Evolutionary conservation across 1,284 basidiomycete genomes (phyloP), one percentile per base, ranked within the genome.

Genomic region (Quambalaria eucalypti): DNA sequence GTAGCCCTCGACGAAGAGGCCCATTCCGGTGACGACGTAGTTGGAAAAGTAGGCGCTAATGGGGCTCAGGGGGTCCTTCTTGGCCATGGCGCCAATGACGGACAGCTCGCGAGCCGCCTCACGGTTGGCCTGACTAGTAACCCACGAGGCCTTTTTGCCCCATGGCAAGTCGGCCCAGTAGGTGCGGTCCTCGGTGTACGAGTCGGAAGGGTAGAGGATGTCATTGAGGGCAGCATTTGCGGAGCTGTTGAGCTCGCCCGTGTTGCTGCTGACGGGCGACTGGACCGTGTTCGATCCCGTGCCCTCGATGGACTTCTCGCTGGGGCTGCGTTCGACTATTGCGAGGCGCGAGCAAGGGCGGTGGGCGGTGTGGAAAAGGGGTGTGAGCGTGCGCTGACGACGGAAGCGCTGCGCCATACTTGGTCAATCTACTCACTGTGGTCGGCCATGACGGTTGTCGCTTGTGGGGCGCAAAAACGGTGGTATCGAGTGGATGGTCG

Each of bases 21-120:
- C 80, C 68, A 81, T 77, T 61, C 81, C 80, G 48, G 77, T 79
- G 50, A 80, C 66, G 48, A 81, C 79, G 61, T 81, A 81, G 66
- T 77, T 77, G 52, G 55, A 52, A 57, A 71, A 80, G 76, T 82
- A 82, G 36, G 75, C 73, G 9, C 59, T 55, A 30, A 81, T 40
- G 9, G 80, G 80, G 28, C 74, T 76, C 7, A 76, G 52, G 1
- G 77, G 77, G 62, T 81, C 80, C 52, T 66, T 65, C 71, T 81
- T 81, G 75, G 80, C 78, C 79, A 81, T 80, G 28, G 60, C 28
- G 51, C 79, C 76, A 44, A 81, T 66, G 48, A 73, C 66, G 26
- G 52, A 57, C 46, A 79, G 61, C 70, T 82, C 81, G 42, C 79
- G 73, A 49, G 66, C 69, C 12, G 77, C 64, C 67, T 81, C 80